Conservation (phyloP, 2,329 filamentous ascomycete genomes). For the Hortaea werneckii region DNA sequence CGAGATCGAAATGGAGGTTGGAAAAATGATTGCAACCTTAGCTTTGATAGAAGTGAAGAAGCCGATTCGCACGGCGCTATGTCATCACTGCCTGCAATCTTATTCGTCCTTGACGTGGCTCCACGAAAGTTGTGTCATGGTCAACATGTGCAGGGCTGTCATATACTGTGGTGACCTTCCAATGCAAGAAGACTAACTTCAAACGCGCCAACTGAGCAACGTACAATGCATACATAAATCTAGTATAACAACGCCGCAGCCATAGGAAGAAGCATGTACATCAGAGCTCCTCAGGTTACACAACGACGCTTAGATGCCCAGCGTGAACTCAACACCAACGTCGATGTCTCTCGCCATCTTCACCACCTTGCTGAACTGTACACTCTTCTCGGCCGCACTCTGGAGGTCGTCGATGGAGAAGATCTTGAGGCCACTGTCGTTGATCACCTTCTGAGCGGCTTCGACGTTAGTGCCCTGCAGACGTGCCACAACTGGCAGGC, state of each 20-base stretch:
- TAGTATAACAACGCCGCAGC: background rate
- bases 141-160: too few species aligned
- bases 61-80: too few species aligned
- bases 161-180: too few species aligned
- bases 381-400: conserved; percentile 91
- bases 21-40: too few species aligned
- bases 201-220: background rate
- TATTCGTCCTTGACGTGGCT: too few species aligned
- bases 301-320: conserved; percentile 74
- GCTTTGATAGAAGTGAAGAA: too few species aligned
- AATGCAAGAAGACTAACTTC: too few species aligned
- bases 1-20: too few species aligned
- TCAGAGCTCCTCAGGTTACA: background rate
- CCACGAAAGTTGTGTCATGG: too few species aligned
- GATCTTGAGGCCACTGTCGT: conserved; percentile 97
- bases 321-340: conserved; percentile 87
- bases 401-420: conserved; percentile 99
- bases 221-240: background rate
- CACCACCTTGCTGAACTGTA: conserved; percentile 98
- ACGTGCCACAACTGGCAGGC: conserved; percentile 92
- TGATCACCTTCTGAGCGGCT: conserved; percentile 80
- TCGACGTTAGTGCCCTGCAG: conserved; percentile 99
- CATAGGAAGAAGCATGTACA: background rate
- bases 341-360: conserved; percentile 98
- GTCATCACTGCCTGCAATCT: too few species aligned